Evolutionary conservation across 2,329 filamentous ascomycete species (phyloP).

Genomic region (Cryphonectria carpinicola): DNA sequence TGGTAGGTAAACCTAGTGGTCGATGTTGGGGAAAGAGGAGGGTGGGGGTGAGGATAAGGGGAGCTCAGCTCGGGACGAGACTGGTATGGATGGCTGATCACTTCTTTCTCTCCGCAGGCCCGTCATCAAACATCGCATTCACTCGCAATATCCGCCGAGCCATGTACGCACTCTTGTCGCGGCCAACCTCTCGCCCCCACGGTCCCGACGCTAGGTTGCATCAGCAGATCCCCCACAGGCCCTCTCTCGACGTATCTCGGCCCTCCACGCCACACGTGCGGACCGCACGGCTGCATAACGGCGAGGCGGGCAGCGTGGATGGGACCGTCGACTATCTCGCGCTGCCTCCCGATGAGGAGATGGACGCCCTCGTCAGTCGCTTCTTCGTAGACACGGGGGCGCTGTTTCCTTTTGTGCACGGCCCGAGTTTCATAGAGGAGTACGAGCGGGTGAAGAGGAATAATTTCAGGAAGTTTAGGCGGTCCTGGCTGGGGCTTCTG

Average conservation of each 20-base stretch:
- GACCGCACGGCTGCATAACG: background rate
- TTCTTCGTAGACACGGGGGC: conserved; percentile 33
- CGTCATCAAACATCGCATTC: conserved; percentile 36
- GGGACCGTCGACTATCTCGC: conserved; percentile 9
- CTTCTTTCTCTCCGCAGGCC: conserved; percentile 16
- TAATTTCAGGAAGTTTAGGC: conserved; percentile 41
- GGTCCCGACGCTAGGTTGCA: conserved; percentile 4
- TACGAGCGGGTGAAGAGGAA: conserved; percentile 26
- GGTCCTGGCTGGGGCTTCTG: conserved; percentile 55
- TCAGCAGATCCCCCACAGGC: conserved; percentile 11
- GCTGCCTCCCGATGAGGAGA: conserved; percentile 28
- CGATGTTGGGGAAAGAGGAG: background rate
- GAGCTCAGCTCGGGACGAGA: background rate
- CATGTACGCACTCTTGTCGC: conserved; percentile 23
- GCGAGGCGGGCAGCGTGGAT: conserved; percentile 6
- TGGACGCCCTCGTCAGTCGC: conserved; percentile 21
- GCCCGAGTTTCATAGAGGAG: conserved; percentile 29
- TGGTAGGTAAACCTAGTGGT: conserved; percentile 23
- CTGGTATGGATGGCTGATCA: background rate
- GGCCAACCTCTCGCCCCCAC: conserved; percentile 1
- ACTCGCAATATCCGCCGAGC: conserved; percentile 31
- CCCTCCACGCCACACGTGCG: conserved; percentile 14
- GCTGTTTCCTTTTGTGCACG: conserved; percentile 32
- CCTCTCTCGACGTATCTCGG: conserved; percentile 27
- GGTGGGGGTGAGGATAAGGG: background rate